A percentile compares a stretch with the other conserved stretches of the same genome.
These are phyloP conservation scores for Claviceps humidiphila DNA, from an alignment of 2,329 filamentous ascomycete genomes.

Conservation along the genomic window DNA sequence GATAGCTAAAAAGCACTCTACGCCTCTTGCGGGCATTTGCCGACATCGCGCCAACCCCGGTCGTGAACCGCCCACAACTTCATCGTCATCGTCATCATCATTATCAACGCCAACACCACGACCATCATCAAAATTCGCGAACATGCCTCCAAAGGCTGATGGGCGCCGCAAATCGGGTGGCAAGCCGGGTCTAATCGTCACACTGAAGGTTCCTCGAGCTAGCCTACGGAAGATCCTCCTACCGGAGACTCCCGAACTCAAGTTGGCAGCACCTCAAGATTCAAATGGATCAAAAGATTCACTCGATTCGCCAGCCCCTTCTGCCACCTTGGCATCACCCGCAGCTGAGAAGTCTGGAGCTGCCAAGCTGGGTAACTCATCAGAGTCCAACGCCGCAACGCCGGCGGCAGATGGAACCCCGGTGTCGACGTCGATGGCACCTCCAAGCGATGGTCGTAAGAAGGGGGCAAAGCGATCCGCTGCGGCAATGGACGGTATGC, in stretches of 20 bases:
- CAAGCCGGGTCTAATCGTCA: slow-evolving; percentile 31
- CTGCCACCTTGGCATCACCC: slow-evolving; percentile 25
- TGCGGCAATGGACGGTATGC: slow-evolving; percentile 42
- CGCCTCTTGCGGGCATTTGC: neutral
- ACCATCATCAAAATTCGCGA: slow-evolving; percentile 1
- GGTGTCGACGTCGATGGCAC: slow-evolving; percentile 42
- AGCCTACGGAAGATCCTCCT: slow-evolving; percentile 38
- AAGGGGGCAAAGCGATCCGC: slow-evolving; percentile 62
- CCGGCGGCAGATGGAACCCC: slow-evolving; percentile 44
- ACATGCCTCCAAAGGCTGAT: slow-evolving; percentile 23
- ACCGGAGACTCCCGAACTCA: slow-evolving; percentile 28
- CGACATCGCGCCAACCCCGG: neutral
- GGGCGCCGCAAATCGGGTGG: slow-evolving; percentile 25
- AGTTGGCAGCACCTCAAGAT: slow-evolving; percentile 24
- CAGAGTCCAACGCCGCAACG: slow-evolving; percentile 47
- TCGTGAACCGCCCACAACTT: neutral
- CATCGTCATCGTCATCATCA: neutral
- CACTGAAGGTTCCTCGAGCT: slow-evolving; percentile 36
- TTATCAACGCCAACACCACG: slow-evolving; percentile 6
- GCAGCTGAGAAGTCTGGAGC: slow-evolving; percentile 29
- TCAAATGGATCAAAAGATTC: slow-evolving; percentile 21
- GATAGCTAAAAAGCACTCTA: neutral
- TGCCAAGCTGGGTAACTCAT: slow-evolving; percentile 41
- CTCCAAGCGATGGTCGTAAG: slow-evolving; percentile 48
- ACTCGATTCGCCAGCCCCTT: slow-evolving; percentile 32